phyloP scores from a whole-genome alignment of 1,139 yeast genomes.

The Scheffersomyces illinoinensis region DNA sequence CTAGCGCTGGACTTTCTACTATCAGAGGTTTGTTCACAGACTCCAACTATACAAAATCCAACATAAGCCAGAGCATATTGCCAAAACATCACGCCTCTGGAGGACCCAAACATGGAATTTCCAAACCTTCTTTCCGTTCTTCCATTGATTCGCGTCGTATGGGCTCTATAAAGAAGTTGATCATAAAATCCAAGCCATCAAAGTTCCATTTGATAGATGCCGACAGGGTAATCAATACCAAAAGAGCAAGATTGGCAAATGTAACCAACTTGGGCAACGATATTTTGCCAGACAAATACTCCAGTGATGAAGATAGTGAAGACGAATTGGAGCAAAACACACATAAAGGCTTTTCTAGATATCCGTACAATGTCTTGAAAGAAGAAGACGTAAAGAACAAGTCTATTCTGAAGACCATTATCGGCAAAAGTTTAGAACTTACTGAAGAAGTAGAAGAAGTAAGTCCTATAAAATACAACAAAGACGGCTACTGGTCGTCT shows the following conservation, averaged over 20 bases:
- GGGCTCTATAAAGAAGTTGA: slow-evolving; percentile 33
- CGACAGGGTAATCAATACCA: slow-evolving; percentile 39
- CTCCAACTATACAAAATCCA: slow-evolving; percentile 21
- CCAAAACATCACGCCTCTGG: slow-evolving; percentile 1
- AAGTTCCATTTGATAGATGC: slow-evolving; percentile 48
- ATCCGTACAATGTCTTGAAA: slow-evolving; percentile 14
- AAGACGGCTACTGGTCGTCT: slow-evolving; percentile 74
- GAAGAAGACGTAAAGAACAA: slow-evolving; percentile 1
- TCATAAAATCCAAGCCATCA: slow-evolving; percentile 43
- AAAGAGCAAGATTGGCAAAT: slow-evolving; percentile 27
- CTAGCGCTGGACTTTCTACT: slow-evolving; percentile 11
- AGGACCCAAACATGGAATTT: neutral
- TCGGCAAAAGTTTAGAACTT: slow-evolving; percentile 11
- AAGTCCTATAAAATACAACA: slow-evolving; percentile 7
- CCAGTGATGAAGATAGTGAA: slow-evolving; percentile 19
- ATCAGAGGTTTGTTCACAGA: slow-evolving; percentile 28
- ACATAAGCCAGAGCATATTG: slow-evolving; percentile 9
- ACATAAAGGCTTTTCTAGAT: slow-evolving; percentile 11
- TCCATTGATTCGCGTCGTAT: slow-evolving; percentile 10
- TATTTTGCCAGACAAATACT: slow-evolving; percentile 21
- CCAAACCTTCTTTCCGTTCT: slow-evolving; percentile 10
- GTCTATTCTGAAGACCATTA: slow-evolving; percentile 3
- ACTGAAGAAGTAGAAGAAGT: slow-evolving; percentile 5
- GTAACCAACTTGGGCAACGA: slow-evolving; percentile 18
- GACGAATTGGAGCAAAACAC: slow-evolving; percentile 8